Percentiles rank a stretch among this genome's conserved stretches.
Conservation (phyloP, 352 stramenopile genomes). For the Globisporangium cystogenes region DNA sequence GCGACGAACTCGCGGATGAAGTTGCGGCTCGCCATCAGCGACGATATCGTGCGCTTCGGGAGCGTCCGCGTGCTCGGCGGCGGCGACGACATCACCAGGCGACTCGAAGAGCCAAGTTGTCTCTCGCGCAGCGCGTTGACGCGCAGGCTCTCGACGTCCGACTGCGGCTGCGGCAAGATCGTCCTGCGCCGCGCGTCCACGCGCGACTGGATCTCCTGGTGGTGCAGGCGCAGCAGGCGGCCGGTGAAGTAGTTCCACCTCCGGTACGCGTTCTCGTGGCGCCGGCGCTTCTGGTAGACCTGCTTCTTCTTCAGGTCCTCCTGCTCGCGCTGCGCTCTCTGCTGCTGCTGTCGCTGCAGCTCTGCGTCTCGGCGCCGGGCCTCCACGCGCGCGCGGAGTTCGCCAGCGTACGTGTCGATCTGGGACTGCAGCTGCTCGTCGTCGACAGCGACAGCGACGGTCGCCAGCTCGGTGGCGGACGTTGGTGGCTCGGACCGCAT, state of each 20-base stretch:
- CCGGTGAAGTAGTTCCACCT: slow-evolving; percentile 33
- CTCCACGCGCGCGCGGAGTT: slow-evolving; percentile 29
- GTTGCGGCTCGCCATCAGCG: slow-evolving; percentile 15
- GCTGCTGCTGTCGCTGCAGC: slow-evolving; percentile 22
- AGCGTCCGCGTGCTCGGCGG: neutral
- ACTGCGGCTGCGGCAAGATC: neutral
- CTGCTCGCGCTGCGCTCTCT: slow-evolving; percentile 29
- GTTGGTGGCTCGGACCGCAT: slow-evolving; percentile 9
- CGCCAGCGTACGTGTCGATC: slow-evolving; percentile 34
- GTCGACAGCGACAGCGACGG: slow-evolving; percentile 24
- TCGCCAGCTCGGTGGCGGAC: slow-evolving; percentile 1
- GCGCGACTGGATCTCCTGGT: slow-evolving; percentile 6
- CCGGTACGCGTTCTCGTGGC: slow-evolving; percentile 24
- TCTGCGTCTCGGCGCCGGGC: slow-evolving; percentile 28
- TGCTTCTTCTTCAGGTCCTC: slow-evolving; percentile 35
- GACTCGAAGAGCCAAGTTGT: neutral
- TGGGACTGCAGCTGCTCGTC: slow-evolving; percentile 28
- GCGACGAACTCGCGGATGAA: slow-evolving; percentile 29
- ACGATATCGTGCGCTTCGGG: slow-evolving; percentile 1
- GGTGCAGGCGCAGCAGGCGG: slow-evolving; percentile 16
- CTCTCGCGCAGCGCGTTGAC: neutral
- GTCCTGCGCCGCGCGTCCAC: slow-evolving; percentile 4
- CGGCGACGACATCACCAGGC: neutral
- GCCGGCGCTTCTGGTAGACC: slow-evolving; percentile 26
- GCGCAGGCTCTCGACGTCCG: neutral